Percentiles rank a stretch among this genome's conserved stretches.
These are phyloP conservation scores for Agastache rugosa DNA, from an alignment of 257 asterid species.

Conservation along the genomic window DNA sequence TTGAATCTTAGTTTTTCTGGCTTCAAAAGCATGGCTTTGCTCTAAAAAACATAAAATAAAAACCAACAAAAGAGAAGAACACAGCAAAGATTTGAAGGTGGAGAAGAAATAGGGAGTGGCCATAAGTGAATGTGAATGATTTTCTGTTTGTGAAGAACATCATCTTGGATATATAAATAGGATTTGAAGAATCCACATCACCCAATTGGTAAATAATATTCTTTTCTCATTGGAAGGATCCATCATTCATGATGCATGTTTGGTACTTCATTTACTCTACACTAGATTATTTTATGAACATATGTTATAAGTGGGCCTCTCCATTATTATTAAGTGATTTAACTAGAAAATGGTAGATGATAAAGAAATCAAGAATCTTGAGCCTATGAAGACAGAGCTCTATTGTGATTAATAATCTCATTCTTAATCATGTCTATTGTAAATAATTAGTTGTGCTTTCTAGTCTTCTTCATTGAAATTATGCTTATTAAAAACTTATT, in stretches of 20 bases:
- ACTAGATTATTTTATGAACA: background rate
- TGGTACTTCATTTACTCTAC: background rate
- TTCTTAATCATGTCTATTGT: background rate
- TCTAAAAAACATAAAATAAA: slow-evolving; percentile 26
- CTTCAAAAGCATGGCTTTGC: slow-evolving; percentile 25
- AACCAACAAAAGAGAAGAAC: slow-evolving; percentile 25
- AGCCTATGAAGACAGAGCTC: background rate
- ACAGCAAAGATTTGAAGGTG: slow-evolving; percentile 16
- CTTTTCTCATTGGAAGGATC: slow-evolving; percentile 7
- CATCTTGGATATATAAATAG: slow-evolving; percentile 25
- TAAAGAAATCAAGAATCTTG: background rate
- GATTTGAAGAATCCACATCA: slow-evolving; percentile 36
- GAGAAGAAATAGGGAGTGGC: slow-evolving; percentile 30
- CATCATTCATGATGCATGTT: slow-evolving; percentile 23
- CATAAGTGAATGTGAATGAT: slow-evolving; percentile 14
- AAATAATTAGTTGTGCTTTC: background rate
- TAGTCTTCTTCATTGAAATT: background rate
- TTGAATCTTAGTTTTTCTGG: slow-evolving; percentile 7
- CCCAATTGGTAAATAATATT: slow-evolving; percentile 13
- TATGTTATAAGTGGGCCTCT: background rate
- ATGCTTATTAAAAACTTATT: background rate
- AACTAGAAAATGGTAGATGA: background rate
- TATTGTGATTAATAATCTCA: background rate
- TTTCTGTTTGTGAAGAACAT: slow-evolving; percentile 17
- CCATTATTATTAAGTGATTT: background rate